Base-by-base conservation (phyloP, 805 yeast genomes). In the Candida palmyrensis region DNA sequence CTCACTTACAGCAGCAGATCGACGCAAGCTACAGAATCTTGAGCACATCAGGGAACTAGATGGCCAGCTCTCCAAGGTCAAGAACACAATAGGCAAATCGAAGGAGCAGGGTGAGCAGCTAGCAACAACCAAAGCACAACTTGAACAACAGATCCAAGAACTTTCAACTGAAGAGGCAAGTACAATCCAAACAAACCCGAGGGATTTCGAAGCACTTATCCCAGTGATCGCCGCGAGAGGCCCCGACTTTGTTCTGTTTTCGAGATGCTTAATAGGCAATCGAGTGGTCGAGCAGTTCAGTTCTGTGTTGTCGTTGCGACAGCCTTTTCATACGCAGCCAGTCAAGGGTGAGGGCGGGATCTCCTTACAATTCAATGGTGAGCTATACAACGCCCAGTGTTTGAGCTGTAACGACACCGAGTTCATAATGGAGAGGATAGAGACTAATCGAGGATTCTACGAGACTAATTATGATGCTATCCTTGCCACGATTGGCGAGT, bases 331-430 rank as follows among this genome's bases (percentile, higher is more conserved):
- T 0, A 43, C 58, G 19, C 99, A 92, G 55, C 96, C 97, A 0
- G 42, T 77, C 3, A 42, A 38, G 2, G 41, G 41, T 6, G 51
- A 45, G 3, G 42, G 58, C 3, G 49, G 29, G 42, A 62, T 44
- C 0, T 14, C 22, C 4, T 49, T 94, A 6, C 95, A 87, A 49
- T 90, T 82, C 58, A 92, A 94, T 53, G 99, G 98, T 0, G 97
- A 92, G 47, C 57, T 92, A 8, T 92, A 92, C 54, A 80, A 80
- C 41, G 43, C 53, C 1, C 81, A 71, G 23, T 70, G 82, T 15
- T 43, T 62, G 20, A 41, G 45, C 4, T 33, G 64, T 1, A 84
- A 84, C 51, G 97, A 89, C 54, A 78, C 94, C 0, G 62, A 53
- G 3, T 82, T 54, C 42, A 56, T 86, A 5, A 59, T 63, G 30